Percentiles rank a stretch among this genome's conserved stretches.
These are phyloP conservation scores for Talaromyces marneffei DNA, from an alignment of 2,329 filamentous ascomycete species.

Conservation along the genomic window DNA sequence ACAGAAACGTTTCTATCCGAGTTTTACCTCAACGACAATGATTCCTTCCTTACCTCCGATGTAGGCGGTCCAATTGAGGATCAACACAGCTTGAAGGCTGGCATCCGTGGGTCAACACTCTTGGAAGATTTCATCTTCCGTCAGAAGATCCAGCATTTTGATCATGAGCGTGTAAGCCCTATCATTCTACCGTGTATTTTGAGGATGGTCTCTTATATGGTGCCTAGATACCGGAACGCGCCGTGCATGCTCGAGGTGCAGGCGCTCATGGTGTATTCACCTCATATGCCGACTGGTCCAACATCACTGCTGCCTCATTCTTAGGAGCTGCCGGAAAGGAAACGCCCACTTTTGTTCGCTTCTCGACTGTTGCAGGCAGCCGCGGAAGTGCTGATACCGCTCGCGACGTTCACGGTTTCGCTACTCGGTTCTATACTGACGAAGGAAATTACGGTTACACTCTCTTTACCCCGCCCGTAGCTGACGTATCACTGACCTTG, in stretches of 20 bases:
- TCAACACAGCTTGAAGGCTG: slow-evolving; percentile 61
- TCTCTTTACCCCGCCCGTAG: neutral
- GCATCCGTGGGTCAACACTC: slow-evolving; percentile 60
- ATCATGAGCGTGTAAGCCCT: slow-evolving; percentile 59
- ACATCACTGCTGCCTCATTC: slow-evolving; percentile 64
- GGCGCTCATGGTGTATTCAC: slow-evolving; percentile 65
- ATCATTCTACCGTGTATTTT: neutral
- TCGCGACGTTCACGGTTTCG: slow-evolving; percentile 69
- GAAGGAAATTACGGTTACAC: slow-evolving; percentile 57
- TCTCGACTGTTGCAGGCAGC: slow-evolving; percentile 67
- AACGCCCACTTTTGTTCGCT: slow-evolving; percentile 62
- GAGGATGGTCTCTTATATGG: neutral
- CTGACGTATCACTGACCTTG: neutral
- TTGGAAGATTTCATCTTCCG: slow-evolving; percentile 68
- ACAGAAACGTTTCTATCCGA: slow-evolving; percentile 40
- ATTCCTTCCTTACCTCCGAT: slow-evolving; percentile 58
- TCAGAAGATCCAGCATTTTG: slow-evolving; percentile 66
- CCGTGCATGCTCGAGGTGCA: slow-evolving; percentile 64
- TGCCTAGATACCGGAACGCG: slow-evolving; percentile 54
- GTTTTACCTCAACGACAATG: slow-evolving; percentile 48
- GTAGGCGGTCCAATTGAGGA: slow-evolving; percentile 63
- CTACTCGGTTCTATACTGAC: slow-evolving; percentile 63
- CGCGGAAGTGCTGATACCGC: slow-evolving; percentile 64
- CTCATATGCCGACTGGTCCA: slow-evolving; percentile 60
- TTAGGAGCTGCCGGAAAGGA: slow-evolving; percentile 53